Base-by-base conservation (phyloP, 129 eudicot genomes). In the sunflower (Helianthus annuus) region DNA sequence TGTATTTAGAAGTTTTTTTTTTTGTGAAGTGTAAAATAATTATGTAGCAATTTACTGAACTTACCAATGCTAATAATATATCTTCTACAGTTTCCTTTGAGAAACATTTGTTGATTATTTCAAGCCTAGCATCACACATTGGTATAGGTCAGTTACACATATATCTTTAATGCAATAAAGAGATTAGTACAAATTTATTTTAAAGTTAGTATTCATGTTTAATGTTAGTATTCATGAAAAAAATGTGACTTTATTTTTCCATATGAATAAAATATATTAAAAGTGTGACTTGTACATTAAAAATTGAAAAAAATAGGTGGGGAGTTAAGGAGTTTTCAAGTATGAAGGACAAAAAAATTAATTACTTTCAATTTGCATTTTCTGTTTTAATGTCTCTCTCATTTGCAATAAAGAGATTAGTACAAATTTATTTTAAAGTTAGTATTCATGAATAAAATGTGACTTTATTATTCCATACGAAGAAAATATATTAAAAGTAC, bases 11-110 rank as follows among this genome's bases (percentile, higher is more conserved):
- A 3, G 0, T 56, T 56, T 22, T 10, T 58, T 10, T 10, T 58
- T 10, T 1, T 58, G 15, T 24, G 40, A 27, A 24, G 29, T 29
- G 40, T 4, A 63, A 34, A 36, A 62, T 15, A 62, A 5, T 36
- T 1, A 63, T 4, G 46, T 19, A 22, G 38, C 10, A 17, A 34
- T 56, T 42, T 34, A 48, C 6, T 2, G n/a, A 68, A 60, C 81
- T 36, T 74, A 84, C 89, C 78, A 84, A 15, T 29, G 85, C 75
- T 73, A 46, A 48, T 19, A 84, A 9, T 70, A 84, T 81, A 3
- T 84, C 81, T 84, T 84, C 88, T 45, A 77, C 80, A 0, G 85
- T 77, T n/a, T 70, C 71, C 27, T n/a, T 73, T 10, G 88, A 84
- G 72, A 80, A 84, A 63, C 83, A 80, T 48, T 65, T n/a, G 69